Base-by-base conservation (phyloP, 352 stramenopile species). In the Pythium aristosporum region DNA sequence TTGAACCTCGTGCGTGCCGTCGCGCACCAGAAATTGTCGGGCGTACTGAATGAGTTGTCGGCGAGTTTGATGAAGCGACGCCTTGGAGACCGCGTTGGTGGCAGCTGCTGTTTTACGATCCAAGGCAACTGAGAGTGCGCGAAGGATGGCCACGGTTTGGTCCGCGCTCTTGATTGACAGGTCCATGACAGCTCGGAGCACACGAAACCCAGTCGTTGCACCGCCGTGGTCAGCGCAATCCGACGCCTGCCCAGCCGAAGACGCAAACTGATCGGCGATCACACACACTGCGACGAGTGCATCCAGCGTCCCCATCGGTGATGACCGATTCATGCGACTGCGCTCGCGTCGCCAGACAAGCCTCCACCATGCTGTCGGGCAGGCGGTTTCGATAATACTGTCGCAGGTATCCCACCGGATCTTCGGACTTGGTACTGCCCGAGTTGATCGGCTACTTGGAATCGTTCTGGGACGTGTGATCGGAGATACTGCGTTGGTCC, bases 341-440 rank as follows among this genome's bases (percentile, higher is more conserved):
- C 48, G 49, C 32, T 69, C 23, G 16, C 55, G 54, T 18, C 18
- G 30, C 62, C 62, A 69, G 28, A 65, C 50, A 25, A 56, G 30
- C 34, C 36, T 57, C 63, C 63, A 69, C 49, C 57, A 52, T 7
- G 48, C 21, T 6, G 18, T 23, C 6, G 20, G 32, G 2, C 5
- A 11, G 7, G 61, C 16, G 1, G 46, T 20, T 3, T 69, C 49
- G 6, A 64, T 49, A 12, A 61, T 46, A 7, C 30, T 4, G 18
- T 69, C 56, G 16, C 55, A 61, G 8, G 55, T 44, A 12, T 56
- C 37, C 63, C 55, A 69, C 12, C 6, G 25, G 8, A 67, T n/a
- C 30, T n/a, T 51, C 7, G 32, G 10, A 32, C 12, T 28, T 4
- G 51, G 12, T 6, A 34, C 11, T 15, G 11, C n/a, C 13, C 51